A percentile compares a stretch with the other conserved stretches of the same genome.
These are phyloP conservation scores for Emmonsiellopsis sp. DNA, from an alignment of 2,329 filamentous ascomycete genomes.

Conservation along the genomic window DNA sequence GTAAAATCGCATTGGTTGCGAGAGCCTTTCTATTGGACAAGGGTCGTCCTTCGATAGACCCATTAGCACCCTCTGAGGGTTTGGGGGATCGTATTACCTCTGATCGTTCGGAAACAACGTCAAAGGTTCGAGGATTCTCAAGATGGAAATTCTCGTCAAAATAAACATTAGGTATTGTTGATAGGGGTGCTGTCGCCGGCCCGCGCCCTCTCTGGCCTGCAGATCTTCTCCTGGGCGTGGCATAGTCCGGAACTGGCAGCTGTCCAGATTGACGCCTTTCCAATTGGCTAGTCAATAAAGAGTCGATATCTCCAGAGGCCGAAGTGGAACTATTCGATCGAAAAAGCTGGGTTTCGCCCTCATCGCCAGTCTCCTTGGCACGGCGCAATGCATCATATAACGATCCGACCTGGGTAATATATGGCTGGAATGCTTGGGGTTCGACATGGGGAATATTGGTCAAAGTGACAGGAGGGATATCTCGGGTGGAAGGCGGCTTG, in stretches of 20 bases:
- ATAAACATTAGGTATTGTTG: constrained; percentile 86
- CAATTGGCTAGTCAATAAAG: constrained; percentile 36
- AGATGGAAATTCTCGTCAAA: constrained; percentile 93
- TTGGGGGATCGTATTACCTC: constrained; percentile 74
- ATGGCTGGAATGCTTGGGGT: constrained; percentile 68
- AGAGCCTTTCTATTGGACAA: constrained; percentile 60
- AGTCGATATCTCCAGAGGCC: constrained; percentile 42
- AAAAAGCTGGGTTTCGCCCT: constrained; percentile 41
- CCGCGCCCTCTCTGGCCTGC: constrained; percentile 36
- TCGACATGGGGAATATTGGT: constrained; percentile 82
- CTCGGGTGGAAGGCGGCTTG: constrained; percentile 72
- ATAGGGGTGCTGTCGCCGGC: constrained; percentile 59
- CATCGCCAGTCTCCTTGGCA: constrained; percentile 68
- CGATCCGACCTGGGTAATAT: constrained; percentile 74
- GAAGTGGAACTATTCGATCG: constrained; percentile 36
- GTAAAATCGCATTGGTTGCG: constrained; percentile 91
- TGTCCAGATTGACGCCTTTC: constrained; percentile 32
- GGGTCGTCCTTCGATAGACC: constrained; percentile 31
- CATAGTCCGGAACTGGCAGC: neutral
- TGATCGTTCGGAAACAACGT: constrained; percentile 90
- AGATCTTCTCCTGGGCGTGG: constrained; percentile 3
- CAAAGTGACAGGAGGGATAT: constrained; percentile 87
- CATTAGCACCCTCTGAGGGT: constrained; percentile 48
- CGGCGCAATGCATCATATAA: constrained; percentile 84
- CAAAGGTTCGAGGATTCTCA: constrained; percentile 92